These are phyloP conservation scores for Lactarius indigo DNA, from an alignment of 768 basidiomycete species.

Conservation along the genomic window DNA sequence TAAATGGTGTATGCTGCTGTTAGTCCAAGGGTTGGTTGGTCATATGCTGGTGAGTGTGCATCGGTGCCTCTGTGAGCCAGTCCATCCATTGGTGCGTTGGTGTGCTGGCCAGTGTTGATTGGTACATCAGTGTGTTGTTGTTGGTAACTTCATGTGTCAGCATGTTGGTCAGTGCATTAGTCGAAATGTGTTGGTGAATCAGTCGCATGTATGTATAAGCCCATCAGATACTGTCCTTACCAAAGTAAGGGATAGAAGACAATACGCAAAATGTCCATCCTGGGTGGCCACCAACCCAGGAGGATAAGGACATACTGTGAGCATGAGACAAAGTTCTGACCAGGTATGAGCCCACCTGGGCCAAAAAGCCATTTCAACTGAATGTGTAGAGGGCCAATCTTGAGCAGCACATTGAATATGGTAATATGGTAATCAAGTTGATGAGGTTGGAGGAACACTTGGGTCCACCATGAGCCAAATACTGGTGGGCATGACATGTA, in stretches of 20 bases:
- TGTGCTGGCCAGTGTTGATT: too few relatives aligned
- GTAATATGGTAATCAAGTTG: constrained; percentile 51
- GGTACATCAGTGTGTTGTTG: too few relatives aligned
- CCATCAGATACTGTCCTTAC: constrained; percentile 51
- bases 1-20: too few relatives aligned
- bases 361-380: constrained; percentile 77
- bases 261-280: too few relatives aligned
- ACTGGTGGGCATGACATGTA: constrained; percentile 74
- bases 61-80: background rate
- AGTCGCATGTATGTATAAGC: too few relatives aligned
- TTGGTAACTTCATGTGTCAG: too few relatives aligned
- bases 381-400: constrained; percentile 41
- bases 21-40: too few relatives aligned
- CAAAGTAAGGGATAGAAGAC: too few relatives aligned
- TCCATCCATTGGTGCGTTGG: too few relatives aligned
- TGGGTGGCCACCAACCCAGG: background rate
- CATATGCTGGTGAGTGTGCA: too few relatives aligned
- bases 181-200: too few relatives aligned
- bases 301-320: constrained; percentile 44
- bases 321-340: constrained; percentile 74
- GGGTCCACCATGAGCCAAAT: constrained; percentile 67
- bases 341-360: constrained; percentile 58
- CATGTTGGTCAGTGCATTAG: too few relatives aligned
- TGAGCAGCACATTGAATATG: constrained; percentile 61
- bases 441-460: constrained; percentile 59